Percentiles rank a stretch among this genome's conserved stretches.
Evolutionary conservation across 345 rosid genomes (phyloP).

Genomic region (Aquilaria malaccensis): DNA sequence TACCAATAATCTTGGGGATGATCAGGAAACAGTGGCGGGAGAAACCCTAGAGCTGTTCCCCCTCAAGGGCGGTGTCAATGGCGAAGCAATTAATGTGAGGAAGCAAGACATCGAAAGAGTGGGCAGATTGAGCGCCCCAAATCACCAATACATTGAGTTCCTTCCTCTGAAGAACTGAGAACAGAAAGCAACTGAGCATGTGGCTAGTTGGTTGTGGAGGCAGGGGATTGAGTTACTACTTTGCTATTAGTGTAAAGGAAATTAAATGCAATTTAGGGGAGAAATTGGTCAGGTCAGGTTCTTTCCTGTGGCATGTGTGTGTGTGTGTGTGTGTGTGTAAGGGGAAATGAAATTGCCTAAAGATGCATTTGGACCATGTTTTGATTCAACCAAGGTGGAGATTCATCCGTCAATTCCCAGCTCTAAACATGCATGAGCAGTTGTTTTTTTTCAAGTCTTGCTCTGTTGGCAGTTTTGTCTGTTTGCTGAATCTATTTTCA

Average conservation of each 20-base stretch:
- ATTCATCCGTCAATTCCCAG: constrained; percentile 11
- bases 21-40: constrained; percentile 11
- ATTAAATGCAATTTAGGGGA: constrained; percentile 7
- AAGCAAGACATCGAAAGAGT: constrained; percentile 21
- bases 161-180: constrained; percentile 52
- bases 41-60: constrained; percentile 63
- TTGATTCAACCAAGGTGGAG: constrained; percentile 16
- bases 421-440: constrained; percentile 1
- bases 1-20: constrained; percentile 10
- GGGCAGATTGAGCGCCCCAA: constrained; percentile 24
- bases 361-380: constrained; percentile 27
- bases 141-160: constrained; percentile 52
- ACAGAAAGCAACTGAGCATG: constrained; percentile 23
- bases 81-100: constrained; percentile 10
- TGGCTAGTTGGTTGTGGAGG: constrained; percentile 36
- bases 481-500: constrained; percentile 13
- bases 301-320: constrained; percentile 29
- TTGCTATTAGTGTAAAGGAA: constrained; percentile 9
- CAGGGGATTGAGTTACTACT: constrained; percentile 10
- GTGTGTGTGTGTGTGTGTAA: constrained; percentile 20
- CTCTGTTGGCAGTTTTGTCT: constrained; percentile 22
- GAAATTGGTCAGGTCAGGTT: constrained; percentile 6
- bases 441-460: neutral
- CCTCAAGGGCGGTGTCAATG: constrained; percentile 12
- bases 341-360: constrained; percentile 19